Evolutionary conservation across 768 basidiomycete genomes (phyloP).

Genomic region (Leucosporidium scottii): DNA sequence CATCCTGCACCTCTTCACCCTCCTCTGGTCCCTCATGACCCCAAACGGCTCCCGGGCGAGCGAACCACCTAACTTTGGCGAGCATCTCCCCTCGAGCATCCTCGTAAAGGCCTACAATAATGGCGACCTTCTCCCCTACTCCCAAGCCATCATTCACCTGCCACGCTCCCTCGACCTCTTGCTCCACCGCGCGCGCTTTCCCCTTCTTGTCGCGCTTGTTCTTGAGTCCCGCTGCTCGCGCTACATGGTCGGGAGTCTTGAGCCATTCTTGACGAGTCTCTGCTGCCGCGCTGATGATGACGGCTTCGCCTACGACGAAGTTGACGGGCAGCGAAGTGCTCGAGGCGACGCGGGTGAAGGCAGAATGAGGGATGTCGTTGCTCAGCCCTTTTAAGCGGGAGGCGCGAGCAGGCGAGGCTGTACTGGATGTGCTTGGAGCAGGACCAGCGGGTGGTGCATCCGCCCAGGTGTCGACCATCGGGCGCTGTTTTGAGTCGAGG

Average conservation of each 20-base stretch:
- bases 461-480: background rate
- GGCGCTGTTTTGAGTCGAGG: background rate
- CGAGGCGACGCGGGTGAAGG: conserved; percentile 13
- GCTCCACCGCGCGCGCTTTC: conserved; percentile 2
- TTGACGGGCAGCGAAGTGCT: background rate
- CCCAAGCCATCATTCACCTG: conserved; percentile 18
- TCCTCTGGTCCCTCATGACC: conserved; percentile 20
- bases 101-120: conserved; percentile 28
- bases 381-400: conserved; percentile 11
- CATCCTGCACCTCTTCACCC: conserved; percentile 2
- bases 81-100: conserved; percentile 21
- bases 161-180: conserved; percentile 11
- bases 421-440: background rate
- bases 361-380: conserved; percentile 22
- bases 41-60: conserved; percentile 18
- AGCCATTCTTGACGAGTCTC: conserved; percentile 25
- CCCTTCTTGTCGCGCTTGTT: background rate
- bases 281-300: conserved; percentile 8
- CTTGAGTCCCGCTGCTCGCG: background rate
- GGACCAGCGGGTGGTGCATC: background rate
- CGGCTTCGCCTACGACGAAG: conserved; percentile 15
- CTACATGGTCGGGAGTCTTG: conserved; percentile 7
- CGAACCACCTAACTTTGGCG: conserved; percentile 31
- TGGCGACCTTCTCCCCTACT: conserved; percentile 24
- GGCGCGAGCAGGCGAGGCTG: conserved; percentile 26